Conservation (phyloP, 2,329 filamentous ascomycete genomes). For the Cytospora schulzeri region DNA sequence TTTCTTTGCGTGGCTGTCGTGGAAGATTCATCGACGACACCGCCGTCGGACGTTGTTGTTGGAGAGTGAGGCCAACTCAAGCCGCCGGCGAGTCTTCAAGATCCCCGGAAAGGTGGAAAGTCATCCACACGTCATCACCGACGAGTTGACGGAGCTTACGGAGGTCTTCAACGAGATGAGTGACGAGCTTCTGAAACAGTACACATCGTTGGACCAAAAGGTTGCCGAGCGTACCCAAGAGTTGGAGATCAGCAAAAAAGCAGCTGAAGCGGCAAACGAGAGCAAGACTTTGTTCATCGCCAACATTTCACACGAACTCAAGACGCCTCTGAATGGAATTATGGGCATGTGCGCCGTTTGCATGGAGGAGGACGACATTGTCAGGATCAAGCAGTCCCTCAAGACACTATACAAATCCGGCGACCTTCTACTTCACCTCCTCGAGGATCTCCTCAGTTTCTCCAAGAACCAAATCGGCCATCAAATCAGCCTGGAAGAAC, state of each 20-base stretch:
- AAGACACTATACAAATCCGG: slow-evolving; percentile 85
- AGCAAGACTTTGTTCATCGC: slow-evolving; percentile 98
- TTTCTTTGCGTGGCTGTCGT: slow-evolving; percentile 42
- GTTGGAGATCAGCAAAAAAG: slow-evolving; percentile 86
- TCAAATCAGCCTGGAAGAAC: slow-evolving; percentile 78
- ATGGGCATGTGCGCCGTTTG: slow-evolving; percentile 91
- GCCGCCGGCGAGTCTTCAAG: slow-evolving; percentile 65
- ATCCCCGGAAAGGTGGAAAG: slow-evolving; percentile 83
- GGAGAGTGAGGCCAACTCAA: slow-evolving; percentile 42
- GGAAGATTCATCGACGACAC: slow-evolving; percentile 37
- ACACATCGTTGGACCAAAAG: slow-evolving; percentile 79
- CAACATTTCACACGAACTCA: slow-evolving; percentile 85
- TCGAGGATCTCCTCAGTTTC: slow-evolving; percentile 89
- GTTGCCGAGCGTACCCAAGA: slow-evolving; percentile 82
- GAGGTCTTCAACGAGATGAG: slow-evolving; percentile 92
- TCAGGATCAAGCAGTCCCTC: slow-evolving; percentile 77
- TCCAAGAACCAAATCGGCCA: slow-evolving; percentile 94
- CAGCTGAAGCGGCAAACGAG: slow-evolving; percentile 91
- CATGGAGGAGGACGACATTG: slow-evolving; percentile 84
- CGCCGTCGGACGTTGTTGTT: slow-evolving; percentile 34
- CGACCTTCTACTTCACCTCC: slow-evolving; percentile 79
- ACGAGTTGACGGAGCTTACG: slow-evolving; percentile 83
- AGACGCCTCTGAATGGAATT: slow-evolving; percentile 94
- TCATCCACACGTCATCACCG: slow-evolving; percentile 73
- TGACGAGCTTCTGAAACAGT: slow-evolving; percentile 85